A percentile compares a stretch with the other conserved stretches of the same genome.
These are phyloP conservation scores for Plenodomus lindquistii DNA, from an alignment of 2,329 filamentous ascomycete genomes.

Conservation along the genomic window DNA sequence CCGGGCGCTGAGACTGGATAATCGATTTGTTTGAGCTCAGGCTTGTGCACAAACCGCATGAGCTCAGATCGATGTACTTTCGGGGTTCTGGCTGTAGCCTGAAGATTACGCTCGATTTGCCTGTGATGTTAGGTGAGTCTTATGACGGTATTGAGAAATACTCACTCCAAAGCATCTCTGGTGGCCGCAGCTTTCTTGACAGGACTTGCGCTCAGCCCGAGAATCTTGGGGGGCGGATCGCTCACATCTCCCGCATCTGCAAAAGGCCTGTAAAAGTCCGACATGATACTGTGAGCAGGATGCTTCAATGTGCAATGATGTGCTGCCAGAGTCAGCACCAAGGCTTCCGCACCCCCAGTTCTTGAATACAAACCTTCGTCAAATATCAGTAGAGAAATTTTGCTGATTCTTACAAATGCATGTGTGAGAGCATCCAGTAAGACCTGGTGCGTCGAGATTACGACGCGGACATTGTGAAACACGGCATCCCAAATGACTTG, in stretches of 20 bases:
- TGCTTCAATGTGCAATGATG: slow-evolving; percentile 72
- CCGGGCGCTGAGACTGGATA: slow-evolving; percentile 23
- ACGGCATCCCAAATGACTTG: slow-evolving; percentile 68
- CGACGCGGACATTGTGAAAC: slow-evolving; percentile 67
- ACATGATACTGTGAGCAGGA: slow-evolving; percentile 73
- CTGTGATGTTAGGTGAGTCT: slow-evolving; percentile 34
- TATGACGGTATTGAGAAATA: background rate
- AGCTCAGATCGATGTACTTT: slow-evolving; percentile 71
- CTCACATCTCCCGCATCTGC: slow-evolving; percentile 26
- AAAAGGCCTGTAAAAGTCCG: slow-evolving; percentile 65
- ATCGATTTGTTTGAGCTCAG: slow-evolving; percentile 54
- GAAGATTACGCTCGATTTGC: slow-evolving; percentile 68
- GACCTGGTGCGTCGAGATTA: slow-evolving; percentile 77
- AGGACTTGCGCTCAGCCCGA: slow-evolving; percentile 82
- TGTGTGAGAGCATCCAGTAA: slow-evolving; percentile 74
- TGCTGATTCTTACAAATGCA: slow-evolving; percentile 69
- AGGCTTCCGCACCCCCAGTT: background rate
- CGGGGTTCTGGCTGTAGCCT: slow-evolving; percentile 71
- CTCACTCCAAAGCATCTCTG: slow-evolving; percentile 54
- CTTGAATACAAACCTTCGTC: slow-evolving; percentile 66
- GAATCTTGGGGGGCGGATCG: slow-evolving; percentile 62
- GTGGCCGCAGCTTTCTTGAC: slow-evolving; percentile 62
- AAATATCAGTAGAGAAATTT: slow-evolving; percentile 72
- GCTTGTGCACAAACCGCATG: slow-evolving; percentile 68
- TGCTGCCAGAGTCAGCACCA: slow-evolving; percentile 52